Evolutionary conservation across 257 asterid species (phyloP).

Genomic region (Scutellaria galericulata): DNA sequence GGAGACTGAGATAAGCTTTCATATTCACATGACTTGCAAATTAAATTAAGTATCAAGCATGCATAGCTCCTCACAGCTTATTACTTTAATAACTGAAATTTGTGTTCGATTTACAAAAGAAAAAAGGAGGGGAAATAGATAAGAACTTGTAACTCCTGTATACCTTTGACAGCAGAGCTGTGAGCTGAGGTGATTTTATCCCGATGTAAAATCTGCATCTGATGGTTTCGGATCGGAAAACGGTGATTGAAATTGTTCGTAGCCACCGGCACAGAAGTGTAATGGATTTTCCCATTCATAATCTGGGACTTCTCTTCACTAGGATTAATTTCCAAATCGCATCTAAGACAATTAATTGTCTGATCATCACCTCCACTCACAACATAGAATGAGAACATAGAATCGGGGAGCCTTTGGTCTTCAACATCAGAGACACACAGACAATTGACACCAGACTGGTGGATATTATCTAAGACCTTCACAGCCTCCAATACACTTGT

Average conservation of each 20-base stretch:
- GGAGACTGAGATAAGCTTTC: not conserved
- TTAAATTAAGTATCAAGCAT: not conserved
- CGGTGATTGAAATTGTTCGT: constrained; percentile 29
- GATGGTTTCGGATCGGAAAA: constrained; percentile 51
- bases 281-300: constrained; percentile 28
- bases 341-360: constrained; percentile 69
- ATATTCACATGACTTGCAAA: not conserved
- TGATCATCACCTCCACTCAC: constrained; percentile 98
- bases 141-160: constrained; percentile 3
- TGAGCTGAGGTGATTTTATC: constrained; percentile 82
- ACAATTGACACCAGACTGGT: constrained; percentile 96
- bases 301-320: constrained; percentile 37
- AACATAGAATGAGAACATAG: constrained; percentile 50
- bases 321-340: constrained; percentile 52
- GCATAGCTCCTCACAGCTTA: not conserved
- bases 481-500: constrained; percentile 50
- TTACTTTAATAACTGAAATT: constrained; percentile 2
- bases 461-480: constrained; percentile 62
- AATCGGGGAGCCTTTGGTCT: constrained; percentile 44
- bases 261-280: constrained; percentile 33
- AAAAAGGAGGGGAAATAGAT: not conserved
- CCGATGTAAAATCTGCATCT: constrained; percentile 48
- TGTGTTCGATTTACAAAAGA: not conserved
- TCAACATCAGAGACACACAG: constrained; percentile 61
- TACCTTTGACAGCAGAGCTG: constrained; percentile 94